Evolutionary conservation across 805 yeast species (phyloP), one percentile per base, ranked within the genome.

Genomic region (Priceomyces castillae): DNA sequence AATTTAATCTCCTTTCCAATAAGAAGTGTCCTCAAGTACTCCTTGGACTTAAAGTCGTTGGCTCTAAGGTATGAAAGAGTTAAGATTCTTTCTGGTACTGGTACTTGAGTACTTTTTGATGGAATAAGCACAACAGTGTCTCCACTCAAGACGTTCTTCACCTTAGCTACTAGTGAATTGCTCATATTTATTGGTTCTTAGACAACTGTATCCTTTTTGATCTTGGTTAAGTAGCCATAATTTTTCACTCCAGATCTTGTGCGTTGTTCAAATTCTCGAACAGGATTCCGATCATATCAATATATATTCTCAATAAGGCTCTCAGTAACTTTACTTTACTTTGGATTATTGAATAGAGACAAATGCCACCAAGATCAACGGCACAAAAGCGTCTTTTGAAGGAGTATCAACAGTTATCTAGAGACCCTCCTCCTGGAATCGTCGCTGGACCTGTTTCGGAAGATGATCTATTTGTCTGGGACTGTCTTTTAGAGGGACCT

Each of bases 391-490:
- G 99, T 47, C 77, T 94, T 23, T 74, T 90, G 57, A 89, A 89
- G 52, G 99, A 94, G 62, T 84, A 85, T 60, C 92, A 88, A 61
- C 96, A 89, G 63, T 77, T 94, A 19, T 70, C 83, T 14, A 79
- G 78, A 51, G 96, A 90, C 49, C 84, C 96, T 0, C 96, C 97
- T 0, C 97, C 95, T 23, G 99, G 99, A 1, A 87, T 92, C 28
- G 80, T 90, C 4, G 99, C 99, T 0, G 96, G 96, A 1, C 99
- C 99, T 0, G 71, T 81, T 3, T 67, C 78, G 17, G 95, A 87
- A 54, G 82, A 81, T 50, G 77, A 88, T 61, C 67, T 88, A 41
- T 84, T 86, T 47, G 71, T 73, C 20, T 88, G 96, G 96, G 95
- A 87, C 50, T 88, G 96, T 56, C 67, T 87, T 45, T 65, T 88